phyloP scores from a whole-genome alignment of 2,329 filamentous ascomycete species.

The Ophiostoma perfectum region DNA sequence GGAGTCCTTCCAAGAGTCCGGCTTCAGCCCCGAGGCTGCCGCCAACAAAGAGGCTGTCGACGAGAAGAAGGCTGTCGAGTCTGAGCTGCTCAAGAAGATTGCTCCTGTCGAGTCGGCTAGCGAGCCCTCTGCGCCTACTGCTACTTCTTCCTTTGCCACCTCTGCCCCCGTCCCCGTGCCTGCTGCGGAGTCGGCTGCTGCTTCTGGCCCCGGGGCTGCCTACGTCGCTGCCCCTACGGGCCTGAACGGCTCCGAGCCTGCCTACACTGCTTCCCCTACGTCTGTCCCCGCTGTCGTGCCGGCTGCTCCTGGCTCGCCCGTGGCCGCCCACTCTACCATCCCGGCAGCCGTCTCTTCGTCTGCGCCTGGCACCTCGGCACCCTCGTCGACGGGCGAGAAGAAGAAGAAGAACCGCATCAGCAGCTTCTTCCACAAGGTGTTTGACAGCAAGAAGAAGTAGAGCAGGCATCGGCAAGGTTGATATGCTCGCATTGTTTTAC shows the following conservation, averaged over 20 bases:
- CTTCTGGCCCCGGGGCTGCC: slow-evolving; percentile 20
- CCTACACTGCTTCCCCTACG: slow-evolving; percentile 31
- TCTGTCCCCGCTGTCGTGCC: slow-evolving; percentile 24
- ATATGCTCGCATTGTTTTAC: not conserved
- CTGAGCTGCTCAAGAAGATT: slow-evolving; percentile 64
- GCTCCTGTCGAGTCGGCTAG: slow-evolving; percentile 14
- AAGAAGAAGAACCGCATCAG: slow-evolving; percentile 65
- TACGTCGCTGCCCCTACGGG: slow-evolving; percentile 15
- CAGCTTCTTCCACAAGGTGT: slow-evolving; percentile 55
- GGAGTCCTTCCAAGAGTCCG: slow-evolving; percentile 53
- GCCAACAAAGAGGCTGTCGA: slow-evolving; percentile 61
- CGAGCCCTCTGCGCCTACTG: slow-evolving; percentile 25
- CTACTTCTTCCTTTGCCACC: slow-evolving; percentile 21
- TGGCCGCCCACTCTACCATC: not conserved
- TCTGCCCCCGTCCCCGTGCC: slow-evolving; percentile 22
- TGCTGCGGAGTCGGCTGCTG: slow-evolving; percentile 27
- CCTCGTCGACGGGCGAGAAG: slow-evolving; percentile 44
- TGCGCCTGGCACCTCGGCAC: slow-evolving; percentile 32
- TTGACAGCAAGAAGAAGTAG: slow-evolving; percentile 36
- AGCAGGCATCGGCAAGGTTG: not conserved
- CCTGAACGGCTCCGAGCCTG: slow-evolving; percentile 19
- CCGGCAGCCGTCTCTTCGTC: slow-evolving; percentile 26
- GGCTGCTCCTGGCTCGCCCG: slow-evolving; percentile 18
- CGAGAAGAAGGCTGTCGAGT: slow-evolving; percentile 70
- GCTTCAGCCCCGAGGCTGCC: slow-evolving; percentile 64